These are phyloP conservation scores for Epichloe hybrida DNA, from an alignment of 2,329 filamentous ascomycete genomes.

Conservation along the genomic window DNA sequence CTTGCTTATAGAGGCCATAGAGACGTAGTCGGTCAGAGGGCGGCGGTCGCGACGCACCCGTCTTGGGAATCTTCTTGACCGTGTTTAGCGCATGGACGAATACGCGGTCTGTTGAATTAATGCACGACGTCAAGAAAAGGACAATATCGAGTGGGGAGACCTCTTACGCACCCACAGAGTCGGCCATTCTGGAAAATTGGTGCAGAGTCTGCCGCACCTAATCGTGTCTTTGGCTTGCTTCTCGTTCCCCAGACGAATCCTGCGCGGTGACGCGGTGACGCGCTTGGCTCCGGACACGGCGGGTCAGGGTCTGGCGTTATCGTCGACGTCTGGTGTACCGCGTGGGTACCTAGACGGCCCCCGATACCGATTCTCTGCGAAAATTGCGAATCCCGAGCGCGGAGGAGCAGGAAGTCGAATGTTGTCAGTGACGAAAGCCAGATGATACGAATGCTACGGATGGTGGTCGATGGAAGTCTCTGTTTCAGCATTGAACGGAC, in stretches of 20 bases:
- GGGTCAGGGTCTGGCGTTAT: not conserved
- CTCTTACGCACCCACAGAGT: conserved; percentile 23
- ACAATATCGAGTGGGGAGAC: not conserved
- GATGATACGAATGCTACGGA: not conserved
- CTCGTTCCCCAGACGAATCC: not conserved
- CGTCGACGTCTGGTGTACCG: not conserved
- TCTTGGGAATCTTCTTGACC: conserved; percentile 93
- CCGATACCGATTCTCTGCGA: too few relatives aligned
- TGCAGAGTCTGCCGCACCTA: not conserved
- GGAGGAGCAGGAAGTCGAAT: not conserved
- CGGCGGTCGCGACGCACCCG: conserved; percentile 78
- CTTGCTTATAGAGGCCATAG: conserved; percentile 97
- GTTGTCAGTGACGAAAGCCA: not conserved
- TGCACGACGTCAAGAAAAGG: conserved; percentile 3
- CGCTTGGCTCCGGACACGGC: not conserved
- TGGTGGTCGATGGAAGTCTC: not conserved
- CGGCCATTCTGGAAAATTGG: conserved; percentile 17
- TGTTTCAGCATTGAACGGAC: not conserved
- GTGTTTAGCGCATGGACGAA: conserved; percentile 98
- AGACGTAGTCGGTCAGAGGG: conserved; percentile 73
- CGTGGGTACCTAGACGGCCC: not conserved
- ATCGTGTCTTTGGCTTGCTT: not conserved
- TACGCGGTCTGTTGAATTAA: conserved; percentile 60
- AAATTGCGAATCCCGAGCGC: too few relatives aligned
- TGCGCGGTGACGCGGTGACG: not conserved